Evolutionary conservation across 805 yeast species (phyloP), one percentile per base, ranked within the genome.

Genomic region (Ogataea nakhonphanomensis): DNA sequence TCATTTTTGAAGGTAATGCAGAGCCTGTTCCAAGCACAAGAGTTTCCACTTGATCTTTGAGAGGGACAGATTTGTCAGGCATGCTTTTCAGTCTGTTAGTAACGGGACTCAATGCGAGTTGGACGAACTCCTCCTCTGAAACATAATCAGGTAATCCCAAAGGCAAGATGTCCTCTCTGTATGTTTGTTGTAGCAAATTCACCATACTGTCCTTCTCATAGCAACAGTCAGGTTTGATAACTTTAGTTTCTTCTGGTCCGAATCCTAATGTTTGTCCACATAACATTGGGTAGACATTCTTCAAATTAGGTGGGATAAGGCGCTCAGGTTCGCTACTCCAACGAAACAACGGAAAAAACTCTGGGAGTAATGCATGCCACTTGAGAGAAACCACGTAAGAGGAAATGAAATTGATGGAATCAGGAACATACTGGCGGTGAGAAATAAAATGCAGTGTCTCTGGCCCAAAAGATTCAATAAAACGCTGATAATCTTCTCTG

Each of bases 21-120:
- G 95, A 82, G 0, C 98, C 98, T 0, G 99, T 93, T 3, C 99
- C 99, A 7, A 91, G 61, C 0, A 95, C 83, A 8, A 85, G 67
- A 0, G 82, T 64, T 53, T 86, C 88, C 1, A 82, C 81, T 46
- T 78, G 74, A 27, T 71, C 78, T 41, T 48, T 46, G 36, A 73
- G 64, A 33, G 63, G 58, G 11, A 61, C 36, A 7, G 15, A 27
- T 1, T 7, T 4, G 30, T 51, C 52, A 4, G 48, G 44, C 5
- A 6, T 5, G 7, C 17, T 26, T 11, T 37, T 32, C 13, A 53
- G 27, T 5, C 39, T 30, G 12, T 33, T 36, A 4, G 15, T 6
- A 5, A 24, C 13, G 13, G 31, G 8, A 3, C 11, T 24, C 6
- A 17, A 7, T 5, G 49, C 41, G 9, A 20, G 20, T 3, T 43